Base-by-base conservation (phyloP, 176 grass and related monocot genomes). In the Puccinellia tenuiflora region DNA sequence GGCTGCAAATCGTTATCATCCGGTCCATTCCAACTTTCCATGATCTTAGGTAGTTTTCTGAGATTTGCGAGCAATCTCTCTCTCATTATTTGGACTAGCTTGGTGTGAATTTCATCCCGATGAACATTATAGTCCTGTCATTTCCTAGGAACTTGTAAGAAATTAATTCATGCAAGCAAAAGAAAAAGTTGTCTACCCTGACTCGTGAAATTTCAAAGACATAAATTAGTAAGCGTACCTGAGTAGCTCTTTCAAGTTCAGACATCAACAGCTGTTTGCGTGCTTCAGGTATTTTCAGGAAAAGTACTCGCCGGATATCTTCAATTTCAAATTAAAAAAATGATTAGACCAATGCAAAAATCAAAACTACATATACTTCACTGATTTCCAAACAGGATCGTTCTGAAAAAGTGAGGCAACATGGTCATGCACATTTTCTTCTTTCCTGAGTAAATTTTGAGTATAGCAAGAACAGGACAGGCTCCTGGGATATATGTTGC, bases 21-120 rank as follows among this genome's bases (percentile, higher is more conserved):
- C 9, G 61, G 78, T 60, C 77, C 84, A 90, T 94, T 94, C 97
- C 97, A 99, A 71, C 82, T 53, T 55, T 99, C 93, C 17, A 92
- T 84, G 72, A 92, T 92, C 89, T 99, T 93, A 28, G 97, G 83
- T 75, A 99, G 62, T 80, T 96, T 99, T 77, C 97, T 94, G 33
- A 99, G 87, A 91, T 99, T 99, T 79, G 93, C 97, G 71, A 99
- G 79, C 82, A 99, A 82, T 78, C 97, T 96, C 81, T 99, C 96
- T 73, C 91, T 94, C 97, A 99, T 99, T 92, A 99, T 96, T 80
- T 99, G 97, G 43, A 99, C 89, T 15, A 99, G 91, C 82, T 99
- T 99, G 55, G 71, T 92, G 52, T 99, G 91, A 81, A 99, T 99
- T 85, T 99, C 97, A 94, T 99, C 97, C 40, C 97, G 86, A 80